Base-by-base conservation (phyloP, 345 rosid genomes). In the Moringa oleifera region DNA sequence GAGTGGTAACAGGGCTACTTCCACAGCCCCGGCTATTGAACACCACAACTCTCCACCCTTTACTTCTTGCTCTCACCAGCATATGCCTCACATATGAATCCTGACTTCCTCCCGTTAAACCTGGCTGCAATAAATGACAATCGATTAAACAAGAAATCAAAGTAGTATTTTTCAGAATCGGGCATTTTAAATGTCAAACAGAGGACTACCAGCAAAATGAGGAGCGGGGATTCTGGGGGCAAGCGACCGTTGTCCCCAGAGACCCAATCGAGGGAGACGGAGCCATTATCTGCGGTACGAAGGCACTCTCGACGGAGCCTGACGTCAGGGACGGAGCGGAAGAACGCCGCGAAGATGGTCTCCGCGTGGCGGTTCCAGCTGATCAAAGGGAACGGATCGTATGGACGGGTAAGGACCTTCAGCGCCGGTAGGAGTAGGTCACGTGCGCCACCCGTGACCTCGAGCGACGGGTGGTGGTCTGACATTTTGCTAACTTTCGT, bases 11-110 rank as follows among this genome's bases (percentile, higher is more conserved):
- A 61, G 96, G 94, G 71, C 94, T 83, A 60, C 78, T 62, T 49
- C 84, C 97, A 68, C 97, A 93, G 6, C 96, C 95, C 45, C 97
- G 73, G 75, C 98, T 90, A 69, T 90, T 90, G 56, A 90, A 93
- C 61, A 93, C 96, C 17, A 93, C 97, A 31, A 83, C 87, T 23
- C 98, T 90, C 91, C 95, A 93, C 17, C 88, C 88, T 71, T 78
- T 83, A 66, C 74, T 79, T 68, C 64, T 68, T 3, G 98, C 96
- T 75, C 74, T 75, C 54, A 77, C 25, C 71, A 89, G 36, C 91
- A 90, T 70, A 59, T 93, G 88, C 71, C 88, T 86, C 16, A 90
- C 97, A 59, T 90, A 93, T 12, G 97, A 61, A 78, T 93, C 98
- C 67, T 66, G 76, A 60, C 98, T 88, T 21, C 97, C 98, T 65